Percentiles rank a stretch among this genome's conserved stretches.
Evolutionary conservation across 345 rosid genomes (phyloP).

Genomic region (Acer saccharum): DNA sequence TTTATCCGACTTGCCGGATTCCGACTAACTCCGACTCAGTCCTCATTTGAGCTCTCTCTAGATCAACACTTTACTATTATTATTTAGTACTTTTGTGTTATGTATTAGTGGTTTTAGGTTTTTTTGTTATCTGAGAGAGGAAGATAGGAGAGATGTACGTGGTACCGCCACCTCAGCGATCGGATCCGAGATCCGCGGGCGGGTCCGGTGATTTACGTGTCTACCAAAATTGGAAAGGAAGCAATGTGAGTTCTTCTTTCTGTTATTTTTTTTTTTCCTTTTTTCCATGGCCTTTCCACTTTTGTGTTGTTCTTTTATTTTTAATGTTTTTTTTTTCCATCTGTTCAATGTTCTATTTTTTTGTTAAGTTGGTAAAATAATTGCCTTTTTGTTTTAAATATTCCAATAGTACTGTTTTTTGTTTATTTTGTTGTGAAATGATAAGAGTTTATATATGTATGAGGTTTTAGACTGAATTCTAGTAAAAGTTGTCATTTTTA

Average conservation of each 20-base stretch:
- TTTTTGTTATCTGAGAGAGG: slow-evolving; percentile 16
- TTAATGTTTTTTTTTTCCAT: background rate
- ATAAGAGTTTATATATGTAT: no score
- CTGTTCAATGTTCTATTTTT: background rate
- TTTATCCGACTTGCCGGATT: slow-evolving; percentile 31
- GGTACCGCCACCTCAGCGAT: slow-evolving; percentile 83
- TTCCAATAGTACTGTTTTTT: background rate
- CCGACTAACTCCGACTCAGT: slow-evolving; percentile 16
- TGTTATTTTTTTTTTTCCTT: background rate
- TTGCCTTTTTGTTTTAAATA: background rate
- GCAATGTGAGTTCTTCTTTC: slow-evolving; percentile 60
- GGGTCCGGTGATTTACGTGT: slow-evolving; percentile 62
- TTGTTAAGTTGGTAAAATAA: slow-evolving; percentile 14
- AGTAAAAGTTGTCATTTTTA: background rate
- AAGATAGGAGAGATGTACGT: slow-evolving; percentile 67
- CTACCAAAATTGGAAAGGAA: slow-evolving; percentile 94
- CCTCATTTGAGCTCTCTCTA: slow-evolving; percentile 6
- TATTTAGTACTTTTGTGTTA: background rate
- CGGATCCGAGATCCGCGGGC: slow-evolving; percentile 62
- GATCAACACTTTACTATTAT: background rate
- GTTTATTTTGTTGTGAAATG: background rate
- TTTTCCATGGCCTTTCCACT: background rate
- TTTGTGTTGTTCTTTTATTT: background rate
- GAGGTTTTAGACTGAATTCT: background rate
- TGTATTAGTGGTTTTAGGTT: background rate